Base-by-base conservation (phyloP, 371 early-diverging fungal genomes). In the Mortierella sp. region DNA sequence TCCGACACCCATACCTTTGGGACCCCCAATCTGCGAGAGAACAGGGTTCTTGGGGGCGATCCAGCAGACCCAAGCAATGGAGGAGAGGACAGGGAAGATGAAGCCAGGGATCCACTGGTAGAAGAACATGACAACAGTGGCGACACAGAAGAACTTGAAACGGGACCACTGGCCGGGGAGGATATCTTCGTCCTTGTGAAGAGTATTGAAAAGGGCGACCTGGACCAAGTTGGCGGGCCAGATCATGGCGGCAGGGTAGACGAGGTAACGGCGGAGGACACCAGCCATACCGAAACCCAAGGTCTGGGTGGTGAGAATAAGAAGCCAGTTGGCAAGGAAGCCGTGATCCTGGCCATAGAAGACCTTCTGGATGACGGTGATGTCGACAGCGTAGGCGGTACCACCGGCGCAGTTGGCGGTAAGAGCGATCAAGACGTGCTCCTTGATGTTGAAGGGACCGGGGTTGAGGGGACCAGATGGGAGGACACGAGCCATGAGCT, bases 221-320 rank as follows among this genome's bases (percentile, higher is more conserved):
- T 46, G 46, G 46, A 46, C 46, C 46, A 46, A 12, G 46, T 46
- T 46, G 46, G 46, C 46, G 10, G 46, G 46, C 46, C 46, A 46
- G 46, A 46, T 46, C 46, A 46, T 46, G 8, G 46, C 46, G 12
- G 46, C 46, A 14, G 46, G 46, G 46, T 46, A 51, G 21, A 51
- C 51, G 1, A 51, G 88, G 86, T 91, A 95, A 32, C 91, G 89
- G 58, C 95, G 92, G 70, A 90, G 87, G 16, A 95, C 74, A 65
- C 97, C 97, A 27, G 97, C 95, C 75, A 97, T 90, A 49, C 96
- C 96, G 85, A 93, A 96, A 32, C 97, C 97, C 74, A 95, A 82
- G 51, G 94, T 70, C 82, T 94, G 92, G 38, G 95, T 94, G 4
- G 91, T 89, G 75, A 95, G 71, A 16, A 95, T 87, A 35, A 95